Conservation (phyloP, 2,329 filamentous ascomycete species). For the Trichoderma atroviride region DNA sequence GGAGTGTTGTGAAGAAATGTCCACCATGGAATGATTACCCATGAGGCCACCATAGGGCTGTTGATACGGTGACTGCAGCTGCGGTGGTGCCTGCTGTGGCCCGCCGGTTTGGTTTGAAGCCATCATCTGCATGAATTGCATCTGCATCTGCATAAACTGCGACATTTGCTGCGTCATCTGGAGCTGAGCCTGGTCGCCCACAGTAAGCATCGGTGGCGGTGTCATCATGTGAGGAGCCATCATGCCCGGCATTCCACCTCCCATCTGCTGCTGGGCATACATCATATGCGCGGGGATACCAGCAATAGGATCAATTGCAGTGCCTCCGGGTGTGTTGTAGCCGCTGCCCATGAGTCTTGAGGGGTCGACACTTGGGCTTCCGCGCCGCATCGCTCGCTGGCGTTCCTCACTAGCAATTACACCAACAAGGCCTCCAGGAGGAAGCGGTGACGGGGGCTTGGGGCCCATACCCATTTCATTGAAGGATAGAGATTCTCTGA, state of each 20-base stretch:
- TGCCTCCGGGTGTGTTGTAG: constrained; percentile 43
- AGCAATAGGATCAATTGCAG: constrained; percentile 51
- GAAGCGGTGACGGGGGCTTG: constrained; percentile 47
- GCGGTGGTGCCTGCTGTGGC: constrained; percentile 34
- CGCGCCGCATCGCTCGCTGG: constrained; percentile 74
- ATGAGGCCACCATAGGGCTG: constrained; percentile 36
- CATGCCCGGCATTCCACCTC: constrained; percentile 35
- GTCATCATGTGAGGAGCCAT: constrained; percentile 45
- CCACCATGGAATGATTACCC: constrained; percentile 48
- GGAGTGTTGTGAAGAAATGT: constrained; percentile 49
- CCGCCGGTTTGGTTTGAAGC: constrained; percentile 43
- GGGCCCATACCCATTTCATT: constrained; percentile 56
- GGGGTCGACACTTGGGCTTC: constrained; percentile 70
- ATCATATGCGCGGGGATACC: constrained; percentile 52
- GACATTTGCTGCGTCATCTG: constrained; percentile 83
- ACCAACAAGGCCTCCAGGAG: constrained; percentile 79
- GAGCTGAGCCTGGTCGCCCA: constrained; percentile 73
- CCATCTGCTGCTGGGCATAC: constrained; percentile 38
- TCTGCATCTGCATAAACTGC: constrained; percentile 90
- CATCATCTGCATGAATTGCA: constrained; percentile 92
- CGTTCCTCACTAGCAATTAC: constrained; percentile 87
- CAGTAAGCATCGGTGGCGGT: constrained; percentile 50
- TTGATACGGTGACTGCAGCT: constrained; percentile 32
- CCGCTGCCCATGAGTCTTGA: constrained; percentile 42
- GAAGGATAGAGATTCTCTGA: constrained; percentile 75